A percentile compares a stretch with the other conserved stretches of the same genome.
These are phyloP conservation scores for Phytophthora quininea DNA, from an alignment of 352 stramenopile genomes.

Conservation along the genomic window DNA sequence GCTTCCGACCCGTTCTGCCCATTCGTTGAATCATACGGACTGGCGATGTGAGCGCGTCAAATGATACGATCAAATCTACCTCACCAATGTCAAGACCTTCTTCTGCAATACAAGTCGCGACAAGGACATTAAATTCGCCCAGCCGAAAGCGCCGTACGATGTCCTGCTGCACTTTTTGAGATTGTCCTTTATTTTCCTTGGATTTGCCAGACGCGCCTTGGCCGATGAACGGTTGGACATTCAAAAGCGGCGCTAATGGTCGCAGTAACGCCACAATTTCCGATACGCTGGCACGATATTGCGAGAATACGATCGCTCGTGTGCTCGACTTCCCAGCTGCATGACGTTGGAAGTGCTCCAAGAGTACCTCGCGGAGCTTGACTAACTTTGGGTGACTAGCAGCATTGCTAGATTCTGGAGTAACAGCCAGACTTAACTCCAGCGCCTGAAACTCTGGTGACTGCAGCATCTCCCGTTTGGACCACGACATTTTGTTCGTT, in stretches of 20 bases:
- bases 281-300: conserved; percentile 94
- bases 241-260: conserved; percentile 76
- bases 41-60: conserved; percentile 94
- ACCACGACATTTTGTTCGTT: conserved; percentile 64
- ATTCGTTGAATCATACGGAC: conserved; percentile 96
- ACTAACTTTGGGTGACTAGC: conserved; percentile 80
- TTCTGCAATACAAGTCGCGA: conserved; percentile 96
- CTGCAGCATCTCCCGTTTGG: conserved; percentile 80
- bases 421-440: conserved; percentile 47
- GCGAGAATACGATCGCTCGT: conserved; percentile 97
- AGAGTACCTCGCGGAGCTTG: conserved; percentile 91
- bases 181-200: conserved; percentile 90
- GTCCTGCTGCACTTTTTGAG: conserved; percentile 95
- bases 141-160: conserved; percentile 92
- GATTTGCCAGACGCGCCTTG: conserved; percentile 86
- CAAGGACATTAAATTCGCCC: conserved; percentile 92
- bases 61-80: conserved; percentile 95
- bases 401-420: conserved; percentile 12
- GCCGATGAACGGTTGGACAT: conserved; percentile 93
- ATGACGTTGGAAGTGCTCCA: conserved; percentile 89
- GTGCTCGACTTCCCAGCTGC: conserved; percentile 77
- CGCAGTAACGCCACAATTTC: conserved; percentile 92
- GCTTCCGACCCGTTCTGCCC: conserved; percentile 96
- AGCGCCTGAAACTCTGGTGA: conserved; percentile 76
- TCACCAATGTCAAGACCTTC: conserved; percentile 96